Conservation (phyloP, 2,329 filamentous ascomycete genomes). For the Pyricularia grisea region DNA sequence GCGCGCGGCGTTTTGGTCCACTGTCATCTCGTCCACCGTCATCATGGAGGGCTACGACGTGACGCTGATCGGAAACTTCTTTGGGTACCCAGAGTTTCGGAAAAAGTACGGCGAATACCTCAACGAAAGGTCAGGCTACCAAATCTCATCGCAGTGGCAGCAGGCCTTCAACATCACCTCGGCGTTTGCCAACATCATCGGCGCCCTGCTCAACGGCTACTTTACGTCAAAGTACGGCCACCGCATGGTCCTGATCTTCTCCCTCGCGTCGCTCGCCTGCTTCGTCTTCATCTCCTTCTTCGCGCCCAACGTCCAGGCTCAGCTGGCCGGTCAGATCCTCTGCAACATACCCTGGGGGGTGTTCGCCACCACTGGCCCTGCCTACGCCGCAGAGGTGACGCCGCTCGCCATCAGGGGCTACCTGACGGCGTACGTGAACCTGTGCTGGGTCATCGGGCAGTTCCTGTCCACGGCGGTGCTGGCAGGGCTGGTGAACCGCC, state of each 20-base stretch:
- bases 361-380: constrained; percentile 32
- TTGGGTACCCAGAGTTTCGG: constrained; percentile 29
- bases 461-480: constrained; percentile 16
- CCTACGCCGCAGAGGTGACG: constrained; percentile 33
- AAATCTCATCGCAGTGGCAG: constrained; percentile 43
- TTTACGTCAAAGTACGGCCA: constrained; percentile 32
- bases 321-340: constrained; percentile 35
- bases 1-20: constrained; percentile 28
- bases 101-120: constrained; percentile 29
- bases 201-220: constrained; percentile 31
- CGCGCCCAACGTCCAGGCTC: constrained; percentile 29
- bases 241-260: constrained; percentile 30
- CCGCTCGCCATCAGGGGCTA: constrained; percentile 31
- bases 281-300: constrained; percentile 42
- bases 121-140: constrained; percentile 25
- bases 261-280: constrained; percentile 27
- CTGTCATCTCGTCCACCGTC: constrained; percentile 17
- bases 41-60: constrained; percentile 44
- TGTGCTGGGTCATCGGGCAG: constrained; percentile 28
- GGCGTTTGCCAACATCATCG: constrained; percentile 25
- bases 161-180: constrained; percentile 30
- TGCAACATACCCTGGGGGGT: constrained; percentile 29
- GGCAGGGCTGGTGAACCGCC: constrained; percentile 12
- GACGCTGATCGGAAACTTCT: constrained; percentile 35
- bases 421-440: constrained; percentile 32